These are phyloP conservation scores for Silene uniflora DNA, from an alignment of 148 eudicot genomes.

Conservation along the genomic window DNA sequence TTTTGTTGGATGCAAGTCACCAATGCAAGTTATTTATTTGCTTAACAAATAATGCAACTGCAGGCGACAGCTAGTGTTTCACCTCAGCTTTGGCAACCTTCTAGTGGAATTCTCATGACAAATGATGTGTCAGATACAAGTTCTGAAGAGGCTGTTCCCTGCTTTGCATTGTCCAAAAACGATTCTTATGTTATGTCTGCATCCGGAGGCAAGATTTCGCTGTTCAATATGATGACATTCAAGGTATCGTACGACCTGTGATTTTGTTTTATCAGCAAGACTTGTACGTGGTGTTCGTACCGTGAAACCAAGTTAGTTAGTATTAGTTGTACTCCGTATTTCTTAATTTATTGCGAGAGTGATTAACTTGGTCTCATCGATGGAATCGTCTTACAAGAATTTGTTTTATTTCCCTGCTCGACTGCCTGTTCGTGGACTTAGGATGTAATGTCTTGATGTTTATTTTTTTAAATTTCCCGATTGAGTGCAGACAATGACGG, in stretches of 20 bases:
- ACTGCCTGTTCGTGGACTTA: not conserved
- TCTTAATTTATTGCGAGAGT: too few relatives aligned
- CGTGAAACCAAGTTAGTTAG: too few relatives aligned
- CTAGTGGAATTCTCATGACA: constrained; percentile 79
- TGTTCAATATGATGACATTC: constrained; percentile 86
- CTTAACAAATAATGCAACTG: not conserved
- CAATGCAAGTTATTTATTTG: not conserved
- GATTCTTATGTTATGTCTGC: constrained; percentile 93
- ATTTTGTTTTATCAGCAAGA: not conserved
- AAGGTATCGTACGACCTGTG: constrained; percentile 43
- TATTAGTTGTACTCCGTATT: too few relatives aligned
- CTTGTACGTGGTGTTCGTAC: too few relatives aligned
- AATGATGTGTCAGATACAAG: constrained; percentile 65
- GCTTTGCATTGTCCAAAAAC: constrained; percentile 92
- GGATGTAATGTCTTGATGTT: not conserved
- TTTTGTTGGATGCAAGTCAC: constrained; percentile 3
- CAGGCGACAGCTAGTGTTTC: constrained; percentile 73
- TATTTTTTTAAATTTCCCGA: not conserved
- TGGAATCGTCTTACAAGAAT: too few relatives aligned
- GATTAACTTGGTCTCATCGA: too few relatives aligned
- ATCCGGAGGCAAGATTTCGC: constrained; percentile 78
- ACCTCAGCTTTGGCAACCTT: constrained; percentile 88
- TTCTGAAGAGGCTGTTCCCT: constrained; percentile 68
- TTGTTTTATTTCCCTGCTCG: too few relatives aligned
- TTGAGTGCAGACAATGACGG: constrained; percentile 78